phyloP scores from a whole-genome alignment of 2,329 filamentous ascomycete genomes.

The Diplodia corticola region DNA sequence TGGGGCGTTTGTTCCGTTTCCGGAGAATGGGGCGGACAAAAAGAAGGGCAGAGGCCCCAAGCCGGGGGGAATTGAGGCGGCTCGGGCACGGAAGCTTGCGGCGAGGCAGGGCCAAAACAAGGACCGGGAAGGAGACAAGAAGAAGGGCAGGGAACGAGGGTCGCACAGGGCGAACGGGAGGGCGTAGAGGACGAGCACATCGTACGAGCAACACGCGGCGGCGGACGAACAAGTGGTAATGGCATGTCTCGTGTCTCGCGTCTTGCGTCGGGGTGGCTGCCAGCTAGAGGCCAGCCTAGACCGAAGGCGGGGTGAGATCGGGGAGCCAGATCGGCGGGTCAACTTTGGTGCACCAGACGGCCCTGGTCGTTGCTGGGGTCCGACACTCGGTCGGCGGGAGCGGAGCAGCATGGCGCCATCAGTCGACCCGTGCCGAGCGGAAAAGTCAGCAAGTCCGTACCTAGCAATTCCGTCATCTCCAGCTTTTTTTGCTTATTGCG shows the following conservation, averaged over 20 bases:
- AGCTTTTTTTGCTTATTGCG: slow-evolving; percentile 13
- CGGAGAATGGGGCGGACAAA: slow-evolving; percentile 40
- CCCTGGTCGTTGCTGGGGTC: too few relatives aligned
- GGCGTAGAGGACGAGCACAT: neutral
- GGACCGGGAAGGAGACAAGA: slow-evolving; percentile 26
- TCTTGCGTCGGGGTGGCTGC: neutral
- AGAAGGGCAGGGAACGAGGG: slow-evolving; percentile 26
- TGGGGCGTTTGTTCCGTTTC: slow-evolving; percentile 52
- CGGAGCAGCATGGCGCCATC: slow-evolving; percentile 11
- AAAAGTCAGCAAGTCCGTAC: slow-evolving; percentile 19
- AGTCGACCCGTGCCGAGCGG: slow-evolving; percentile 13
- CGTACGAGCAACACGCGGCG: slow-evolving; percentile 15
- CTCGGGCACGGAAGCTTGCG: slow-evolving; percentile 57
- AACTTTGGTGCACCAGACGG: neutral
- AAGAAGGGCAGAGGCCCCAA: slow-evolving; percentile 25
- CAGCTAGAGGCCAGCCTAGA: neutral
- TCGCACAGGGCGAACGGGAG: neutral
- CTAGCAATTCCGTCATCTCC: slow-evolving; percentile 11
- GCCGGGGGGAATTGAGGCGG: slow-evolving; percentile 52
- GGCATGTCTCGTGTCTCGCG: slow-evolving; percentile 3
- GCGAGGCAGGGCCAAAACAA: slow-evolving; percentile 42
- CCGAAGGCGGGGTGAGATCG: neutral
- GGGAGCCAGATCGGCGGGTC: slow-evolving; percentile 1
- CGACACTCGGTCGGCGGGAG: neutral
- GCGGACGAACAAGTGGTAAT: neutral